phyloP scores from a whole-genome alignment of 2,329 filamentous ascomycete species.

The Stromatinia cepivora region DNA sequence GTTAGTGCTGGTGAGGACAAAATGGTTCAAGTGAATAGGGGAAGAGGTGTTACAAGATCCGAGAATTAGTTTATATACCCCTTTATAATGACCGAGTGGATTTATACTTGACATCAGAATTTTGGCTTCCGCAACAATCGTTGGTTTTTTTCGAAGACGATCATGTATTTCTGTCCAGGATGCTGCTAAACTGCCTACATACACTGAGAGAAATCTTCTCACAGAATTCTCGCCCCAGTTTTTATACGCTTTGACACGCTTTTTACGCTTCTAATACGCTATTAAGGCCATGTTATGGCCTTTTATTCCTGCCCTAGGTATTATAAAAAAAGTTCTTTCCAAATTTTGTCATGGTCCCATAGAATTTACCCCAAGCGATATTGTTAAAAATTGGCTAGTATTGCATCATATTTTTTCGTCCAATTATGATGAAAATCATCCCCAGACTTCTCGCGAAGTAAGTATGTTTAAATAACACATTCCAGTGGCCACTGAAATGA shows the following conservation, averaged over 20 bases:
- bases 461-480: not conserved
- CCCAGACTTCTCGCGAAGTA: not conserved
- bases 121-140: not conserved
- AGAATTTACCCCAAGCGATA: not conserved
- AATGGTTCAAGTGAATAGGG: slow-evolving; percentile 80
- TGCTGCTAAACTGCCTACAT: not conserved
- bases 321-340: not conserved
- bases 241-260: not conserved
- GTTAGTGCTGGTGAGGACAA: slow-evolving; percentile 93
- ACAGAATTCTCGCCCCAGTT: not conserved
- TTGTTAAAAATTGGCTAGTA: slow-evolving; percentile 20
- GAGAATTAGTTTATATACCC: slow-evolving; percentile 25
- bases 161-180: not conserved
- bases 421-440: slow-evolving; percentile 9
- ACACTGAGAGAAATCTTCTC: not conserved
- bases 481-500: not conserved
- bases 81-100: slow-evolving; percentile 18
- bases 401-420: slow-evolving; percentile 20
- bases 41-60: slow-evolving; percentile 38
- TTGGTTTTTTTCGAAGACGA: not conserved
- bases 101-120: not conserved
- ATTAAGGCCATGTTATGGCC: not conserved
- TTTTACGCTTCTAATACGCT: not conserved
- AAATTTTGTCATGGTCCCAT: slow-evolving; percentile 10
- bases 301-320: not conserved